Conservation (phyloP, 805 yeast species). For the Blastobotrys peoriensis region DNA sequence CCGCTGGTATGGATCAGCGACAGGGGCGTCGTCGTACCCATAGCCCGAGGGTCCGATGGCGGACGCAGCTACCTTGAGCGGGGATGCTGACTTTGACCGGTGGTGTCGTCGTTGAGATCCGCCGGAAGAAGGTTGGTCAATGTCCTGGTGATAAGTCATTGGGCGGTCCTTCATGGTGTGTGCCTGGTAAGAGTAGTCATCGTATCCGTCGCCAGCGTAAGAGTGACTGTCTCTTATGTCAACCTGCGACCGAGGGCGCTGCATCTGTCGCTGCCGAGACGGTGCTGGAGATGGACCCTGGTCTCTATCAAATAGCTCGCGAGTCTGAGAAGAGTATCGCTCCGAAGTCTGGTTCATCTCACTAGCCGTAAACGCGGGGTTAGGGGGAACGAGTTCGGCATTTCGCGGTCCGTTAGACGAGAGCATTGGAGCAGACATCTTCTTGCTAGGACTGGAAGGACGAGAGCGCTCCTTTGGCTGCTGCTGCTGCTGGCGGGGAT, state of each 20-base stretch:
- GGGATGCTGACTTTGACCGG: conserved; percentile 18
- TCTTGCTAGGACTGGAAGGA: conserved; percentile 22
- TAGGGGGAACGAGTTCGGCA: conserved; percentile 24
- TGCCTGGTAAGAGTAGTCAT: conserved; percentile 17
- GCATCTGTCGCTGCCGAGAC: conserved; percentile 11
- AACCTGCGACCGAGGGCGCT: conserved; percentile 19
- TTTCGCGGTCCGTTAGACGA: background rate
- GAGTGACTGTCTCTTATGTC: conserved; percentile 16
- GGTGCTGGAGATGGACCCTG: conserved; percentile 1
- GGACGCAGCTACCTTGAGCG: conserved; percentile 6
- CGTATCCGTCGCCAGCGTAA: background rate
- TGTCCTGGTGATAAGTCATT: conserved; percentile 14
- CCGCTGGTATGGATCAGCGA: conserved; percentile 11
- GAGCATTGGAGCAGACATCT: background rate
- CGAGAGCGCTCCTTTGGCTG: conserved; percentile 16
- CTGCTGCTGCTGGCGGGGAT: conserved; percentile 7
- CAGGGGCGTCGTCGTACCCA: conserved; percentile 10
- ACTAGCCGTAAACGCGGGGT: conserved; percentile 31
- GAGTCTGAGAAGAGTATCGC: conserved; percentile 24
- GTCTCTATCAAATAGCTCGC: conserved; percentile 17
- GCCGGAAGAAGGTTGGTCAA: conserved; percentile 6
- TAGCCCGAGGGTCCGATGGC: conserved; percentile 7
- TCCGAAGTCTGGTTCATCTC: conserved; percentile 36
- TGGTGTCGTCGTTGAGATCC: conserved; percentile 10
- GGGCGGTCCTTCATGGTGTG: conserved; percentile 17